Evolutionary conservation across 169 alveolate genomes (phyloP).

Genomic region (Plasmodium reichenowi): DNA sequence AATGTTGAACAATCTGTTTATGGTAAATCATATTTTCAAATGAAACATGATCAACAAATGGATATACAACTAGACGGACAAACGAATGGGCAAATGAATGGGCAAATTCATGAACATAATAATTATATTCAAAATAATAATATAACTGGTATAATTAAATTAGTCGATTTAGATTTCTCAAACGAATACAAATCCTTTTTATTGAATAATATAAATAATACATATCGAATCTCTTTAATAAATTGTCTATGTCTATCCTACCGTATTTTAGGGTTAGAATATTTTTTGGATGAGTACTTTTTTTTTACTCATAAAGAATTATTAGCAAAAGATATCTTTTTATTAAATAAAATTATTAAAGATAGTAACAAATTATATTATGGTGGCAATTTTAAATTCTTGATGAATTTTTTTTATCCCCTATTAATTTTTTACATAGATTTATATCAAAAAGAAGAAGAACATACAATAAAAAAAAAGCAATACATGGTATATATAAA

Average conservation of each 20-base stretch:
- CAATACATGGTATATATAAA: constrained; percentile 36
- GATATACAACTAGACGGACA: too few species aligned
- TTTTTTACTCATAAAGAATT: constrained; percentile 54
- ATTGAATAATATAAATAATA: constrained; percentile 13
- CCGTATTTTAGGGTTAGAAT: constrained; percentile 46
- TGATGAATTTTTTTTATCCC: constrained; percentile 76
- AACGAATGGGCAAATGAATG: not conserved
- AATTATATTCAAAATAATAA: not conserved
- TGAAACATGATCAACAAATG: too few species aligned
- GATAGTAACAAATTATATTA: constrained; percentile 39
- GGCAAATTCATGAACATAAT: not conserved
- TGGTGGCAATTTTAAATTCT: constrained; percentile 73
- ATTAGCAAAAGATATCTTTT: constrained; percentile 54
- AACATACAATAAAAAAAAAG: constrained; percentile 38
- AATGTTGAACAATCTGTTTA: not conserved
- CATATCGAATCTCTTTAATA: constrained; percentile 21
- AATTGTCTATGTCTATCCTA: constrained; percentile 34
- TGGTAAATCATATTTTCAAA: too few species aligned
- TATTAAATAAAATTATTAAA: constrained; percentile 38
- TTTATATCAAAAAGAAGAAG: constrained; percentile 67
- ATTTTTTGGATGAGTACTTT: constrained; percentile 58
- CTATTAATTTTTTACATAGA: constrained; percentile 56
- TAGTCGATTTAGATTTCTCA: constrained; percentile 49
- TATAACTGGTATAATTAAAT: constrained; percentile 16
- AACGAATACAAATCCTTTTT: constrained; percentile 29